Evolutionary conservation across 2,329 filamentous ascomycete species (phyloP).

Genomic region (Fusarium foetens): DNA sequence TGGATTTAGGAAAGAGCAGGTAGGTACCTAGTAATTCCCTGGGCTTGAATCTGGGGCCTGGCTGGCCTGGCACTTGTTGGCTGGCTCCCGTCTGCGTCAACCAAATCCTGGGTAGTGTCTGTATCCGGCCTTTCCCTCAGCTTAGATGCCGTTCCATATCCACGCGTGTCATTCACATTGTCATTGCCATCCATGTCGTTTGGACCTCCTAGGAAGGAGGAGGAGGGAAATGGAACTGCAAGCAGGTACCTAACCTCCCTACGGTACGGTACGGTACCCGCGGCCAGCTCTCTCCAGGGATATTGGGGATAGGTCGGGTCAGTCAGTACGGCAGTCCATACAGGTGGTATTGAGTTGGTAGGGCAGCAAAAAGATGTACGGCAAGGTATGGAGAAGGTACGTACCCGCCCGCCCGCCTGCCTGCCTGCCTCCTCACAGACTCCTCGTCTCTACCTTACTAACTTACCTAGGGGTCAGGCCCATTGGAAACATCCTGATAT

Average conservation of each 20-base stretch:
- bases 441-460: neutral
- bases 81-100: constrained; percentile 19
- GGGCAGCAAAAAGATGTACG: neutral
- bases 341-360: neutral
- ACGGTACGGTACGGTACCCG: neutral
- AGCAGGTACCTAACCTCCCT: neutral
- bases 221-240: constrained; percentile 3
- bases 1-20: neutral
- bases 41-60: neutral
- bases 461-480: neutral
- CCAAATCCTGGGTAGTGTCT: constrained; percentile 7
- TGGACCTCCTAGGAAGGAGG: neutral
- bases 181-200: constrained; percentile 6
- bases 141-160: neutral
- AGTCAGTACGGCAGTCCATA: constrained; percentile 1
- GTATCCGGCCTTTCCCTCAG: constrained; percentile 15
- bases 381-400: neutral
- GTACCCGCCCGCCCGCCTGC: neutral
- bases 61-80: constrained; percentile 2
- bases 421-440: neutral
- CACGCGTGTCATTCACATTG: neutral
- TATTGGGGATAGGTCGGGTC: neutral
- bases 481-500: neutral
- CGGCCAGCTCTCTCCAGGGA: neutral
- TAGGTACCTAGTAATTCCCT: neutral